A percentile compares a stretch with the other conserved stretches of the same genome.
These are phyloP conservation scores for Deuterostichococcus epilithicus DNA, from an alignment of 139 green algal genomes.

Conservation along the genomic window DNA sequence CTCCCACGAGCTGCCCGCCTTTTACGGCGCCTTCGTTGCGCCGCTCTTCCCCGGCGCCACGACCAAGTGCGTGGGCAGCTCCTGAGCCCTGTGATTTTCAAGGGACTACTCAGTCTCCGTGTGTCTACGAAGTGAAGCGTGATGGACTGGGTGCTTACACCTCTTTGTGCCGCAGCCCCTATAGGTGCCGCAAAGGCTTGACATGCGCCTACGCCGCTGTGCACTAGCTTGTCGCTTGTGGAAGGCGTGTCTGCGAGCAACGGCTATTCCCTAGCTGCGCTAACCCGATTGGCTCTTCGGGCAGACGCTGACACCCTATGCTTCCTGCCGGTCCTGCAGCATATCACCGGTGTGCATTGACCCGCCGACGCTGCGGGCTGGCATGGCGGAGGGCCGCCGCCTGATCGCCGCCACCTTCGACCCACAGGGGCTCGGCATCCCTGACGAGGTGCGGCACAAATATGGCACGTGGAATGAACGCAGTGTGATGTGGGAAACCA, in stretches of 20 bases:
- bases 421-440: neutral
- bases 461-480: no score
- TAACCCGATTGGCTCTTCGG: conserved; percentile 17
- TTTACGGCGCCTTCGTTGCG: neutral
- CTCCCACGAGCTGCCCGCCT: conserved; percentile 19
- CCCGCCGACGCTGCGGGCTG: conserved; percentile 32
- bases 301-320: conserved; percentile 24
- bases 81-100: neutral
- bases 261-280: neutral
- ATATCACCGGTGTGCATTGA: conserved; percentile 59
- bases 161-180: no score
- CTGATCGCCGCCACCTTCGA: neutral
- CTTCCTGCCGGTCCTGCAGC: conserved; percentile 24
- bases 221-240: neutral
- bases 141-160: neutral
- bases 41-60: conserved; percentile 19
- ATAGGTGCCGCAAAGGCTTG: neutral
- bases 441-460: neutral
- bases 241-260: neutral
- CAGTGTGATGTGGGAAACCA: no score
- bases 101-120: conserved; percentile 7
- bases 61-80: conserved; percentile 9
- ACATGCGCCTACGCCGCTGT: neutral
- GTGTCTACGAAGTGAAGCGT: conserved; percentile 11
- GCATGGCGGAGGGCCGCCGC: conserved; percentile 45